phyloP scores from a whole-genome alignment of 2,329 filamentous ascomycete species.

The Trichothecium roseum region DNA sequence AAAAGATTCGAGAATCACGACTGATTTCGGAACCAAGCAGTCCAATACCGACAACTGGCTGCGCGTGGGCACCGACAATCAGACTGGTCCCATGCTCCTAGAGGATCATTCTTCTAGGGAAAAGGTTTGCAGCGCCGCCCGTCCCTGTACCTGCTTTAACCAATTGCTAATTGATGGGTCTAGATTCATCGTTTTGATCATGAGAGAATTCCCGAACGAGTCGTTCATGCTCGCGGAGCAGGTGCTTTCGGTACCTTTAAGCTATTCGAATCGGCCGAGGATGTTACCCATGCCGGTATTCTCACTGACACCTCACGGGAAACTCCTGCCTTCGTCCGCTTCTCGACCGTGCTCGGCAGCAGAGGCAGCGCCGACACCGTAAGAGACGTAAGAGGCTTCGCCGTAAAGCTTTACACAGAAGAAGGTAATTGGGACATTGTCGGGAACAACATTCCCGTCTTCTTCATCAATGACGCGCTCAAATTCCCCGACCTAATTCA shows the following conservation, averaged over 20 bases:
- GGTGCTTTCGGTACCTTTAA: constrained; percentile 63
- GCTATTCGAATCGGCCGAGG: constrained; percentile 53
- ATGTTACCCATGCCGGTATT: constrained; percentile 57
- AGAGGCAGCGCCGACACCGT: constrained; percentile 71
- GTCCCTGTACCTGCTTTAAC: not conserved
- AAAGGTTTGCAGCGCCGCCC: constrained; percentile 40
- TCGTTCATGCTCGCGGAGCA: constrained; percentile 59
- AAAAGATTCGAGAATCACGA: constrained; percentile 53
- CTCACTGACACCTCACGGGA: constrained; percentile 26
- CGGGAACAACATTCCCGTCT: constrained; percentile 62
- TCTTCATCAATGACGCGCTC: constrained; percentile 64
- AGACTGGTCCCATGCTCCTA: constrained; percentile 56
- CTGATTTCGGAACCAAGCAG: constrained; percentile 68
- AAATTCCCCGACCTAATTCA: constrained; percentile 62
- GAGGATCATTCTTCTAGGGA: constrained; percentile 66
- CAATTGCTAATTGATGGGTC: not conserved
- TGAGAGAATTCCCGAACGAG: constrained; percentile 27
- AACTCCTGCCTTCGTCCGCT: constrained; percentile 61
- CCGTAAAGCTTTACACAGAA: constrained; percentile 55
- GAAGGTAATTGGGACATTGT: constrained; percentile 66
- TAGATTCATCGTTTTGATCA: constrained; percentile 68
- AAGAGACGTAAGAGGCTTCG: constrained; percentile 74
- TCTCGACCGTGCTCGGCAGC: constrained; percentile 69
- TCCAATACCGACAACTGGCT: constrained; percentile 71
- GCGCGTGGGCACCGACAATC: constrained; percentile 48